phyloP scores from a whole-genome alignment of 116 monocot genomes.

The Cymodocea nodosa region DNA sequence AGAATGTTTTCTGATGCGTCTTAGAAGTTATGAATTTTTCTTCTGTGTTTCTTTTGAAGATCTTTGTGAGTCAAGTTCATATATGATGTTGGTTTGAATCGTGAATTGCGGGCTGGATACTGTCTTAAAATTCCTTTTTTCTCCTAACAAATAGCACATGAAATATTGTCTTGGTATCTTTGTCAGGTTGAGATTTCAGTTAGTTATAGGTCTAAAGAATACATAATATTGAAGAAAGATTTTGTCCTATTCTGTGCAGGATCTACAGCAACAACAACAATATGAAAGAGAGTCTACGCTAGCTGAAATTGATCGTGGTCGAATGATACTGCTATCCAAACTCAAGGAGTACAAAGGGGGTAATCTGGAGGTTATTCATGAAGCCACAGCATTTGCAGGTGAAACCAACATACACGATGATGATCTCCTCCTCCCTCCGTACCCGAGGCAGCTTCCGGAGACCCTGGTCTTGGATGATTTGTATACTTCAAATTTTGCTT shows the following conservation, averaged over 20 bases:
- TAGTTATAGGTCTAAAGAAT: background rate
- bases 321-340: constrained; percentile 38
- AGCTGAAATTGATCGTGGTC: constrained; percentile 53
- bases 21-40: no score
- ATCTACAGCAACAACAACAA: constrained; percentile 64
- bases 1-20: no score
- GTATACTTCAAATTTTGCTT: constrained; percentile 13
- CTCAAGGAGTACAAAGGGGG: constrained; percentile 64
- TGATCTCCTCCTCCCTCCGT: constrained; percentile 42
- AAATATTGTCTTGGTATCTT: no score
- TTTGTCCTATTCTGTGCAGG: constrained; percentile 14
- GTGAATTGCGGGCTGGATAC: no score
- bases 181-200: no score
- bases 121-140: no score
- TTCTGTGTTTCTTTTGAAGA: no score
- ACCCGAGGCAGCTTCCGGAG: constrained; percentile 33
- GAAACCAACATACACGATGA: constrained; percentile 37
- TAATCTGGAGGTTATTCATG: constrained; percentile 48
- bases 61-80: no score
- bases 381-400: constrained; percentile 56
- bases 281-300: constrained; percentile 59
- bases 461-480: constrained; percentile 34
- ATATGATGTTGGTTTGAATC: no score
- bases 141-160: no score
- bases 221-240: background rate